These are phyloP conservation scores for Halophytophthora batemanensis DNA, from an alignment of 352 stramenopile species.

Conservation along the genomic window DNA sequence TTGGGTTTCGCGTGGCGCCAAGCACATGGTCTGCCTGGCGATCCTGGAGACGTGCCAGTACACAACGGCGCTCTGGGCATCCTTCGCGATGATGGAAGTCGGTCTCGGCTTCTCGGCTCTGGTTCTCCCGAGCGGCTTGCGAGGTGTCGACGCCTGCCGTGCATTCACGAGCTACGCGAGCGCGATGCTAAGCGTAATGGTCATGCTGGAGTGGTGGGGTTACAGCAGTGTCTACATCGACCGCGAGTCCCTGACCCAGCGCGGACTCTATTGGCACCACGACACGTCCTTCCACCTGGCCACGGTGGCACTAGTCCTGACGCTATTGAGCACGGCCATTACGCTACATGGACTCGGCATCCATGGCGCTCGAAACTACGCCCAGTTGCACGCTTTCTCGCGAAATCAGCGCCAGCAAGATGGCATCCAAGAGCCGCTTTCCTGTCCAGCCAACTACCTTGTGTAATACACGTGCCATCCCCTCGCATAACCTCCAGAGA, in stretches of 20 bases:
- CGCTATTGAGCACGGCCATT: conserved; percentile 25
- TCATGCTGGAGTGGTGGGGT: conserved; percentile 49
- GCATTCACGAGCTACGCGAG: conserved; percentile 36
- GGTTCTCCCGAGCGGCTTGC: conserved; percentile 3
- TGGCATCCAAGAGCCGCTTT: conserved; percentile 36
- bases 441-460: conserved; percentile 55
- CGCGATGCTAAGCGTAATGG: conserved; percentile 30
- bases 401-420: conserved; percentile 10
- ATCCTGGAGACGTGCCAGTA: conserved; percentile 57
- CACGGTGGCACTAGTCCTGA: conserved; percentile 23
- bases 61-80: conserved; percentile 38
- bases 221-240: conserved; percentile 57
- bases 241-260: conserved; percentile 24
- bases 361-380: conserved; percentile 7
- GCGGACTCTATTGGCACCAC: conserved; percentile 36
- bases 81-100: conserved; percentile 19
- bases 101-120: conserved; percentile 20
- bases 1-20: conserved; percentile 47
- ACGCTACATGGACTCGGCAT: conserved; percentile 12
- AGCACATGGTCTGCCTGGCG: conserved; percentile 57
- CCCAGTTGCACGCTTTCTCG: conserved; percentile 24
- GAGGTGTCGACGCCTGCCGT: conserved; percentile 5
- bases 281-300: conserved; percentile 41
- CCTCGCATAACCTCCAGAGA: no score
- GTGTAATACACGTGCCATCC: conserved; percentile 15